Conservation (phyloP, 164 flowering plant genomes). For the Aristolochia californica region DNA sequence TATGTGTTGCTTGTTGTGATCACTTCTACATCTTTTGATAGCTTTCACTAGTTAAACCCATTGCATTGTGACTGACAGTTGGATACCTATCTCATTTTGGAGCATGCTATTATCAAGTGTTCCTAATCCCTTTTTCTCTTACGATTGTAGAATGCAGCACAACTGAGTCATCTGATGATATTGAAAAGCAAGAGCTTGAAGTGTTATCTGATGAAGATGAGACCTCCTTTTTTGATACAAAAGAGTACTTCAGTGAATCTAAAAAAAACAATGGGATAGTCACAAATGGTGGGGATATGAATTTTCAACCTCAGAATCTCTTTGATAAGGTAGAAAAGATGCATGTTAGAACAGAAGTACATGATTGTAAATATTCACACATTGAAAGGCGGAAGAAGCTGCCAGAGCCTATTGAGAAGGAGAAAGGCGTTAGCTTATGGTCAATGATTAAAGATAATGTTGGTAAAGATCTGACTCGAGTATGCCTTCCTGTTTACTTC, state of each 20-base stretch:
- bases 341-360: slow-evolving; percentile 15
- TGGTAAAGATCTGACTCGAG: slow-evolving; percentile 82
- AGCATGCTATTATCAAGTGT: too few species aligned
- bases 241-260: slow-evolving; percentile 49
- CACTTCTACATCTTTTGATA: too few species aligned
- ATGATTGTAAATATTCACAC: slow-evolving; percentile 15
- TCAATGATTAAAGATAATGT: slow-evolving; percentile 91
- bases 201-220: slow-evolving; percentile 76
- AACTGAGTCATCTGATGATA: slow-evolving; percentile 82
- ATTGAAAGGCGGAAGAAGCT: slow-evolving; percentile 61
- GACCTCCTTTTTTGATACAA: slow-evolving; percentile 52
- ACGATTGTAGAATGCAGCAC: slow-evolving; percentile 61
- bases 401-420: slow-evolving; percentile 82
- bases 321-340: slow-evolving; percentile 14
- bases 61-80: too few species aligned
- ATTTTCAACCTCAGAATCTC: slow-evolving; percentile 13
- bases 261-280: slow-evolving; percentile 13
- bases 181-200: slow-evolving; percentile 77
- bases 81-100: too few species aligned
- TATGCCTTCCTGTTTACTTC: slow-evolving; percentile 92
- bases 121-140: too few species aligned
- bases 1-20: too few species aligned
- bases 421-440: slow-evolving; percentile 91
- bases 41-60: too few species aligned
- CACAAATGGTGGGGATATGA: slow-evolving; percentile 10